Percentiles rank a stretch among this genome's conserved stretches.
Conservation (phyloP, 2,329 filamentous ascomycete genomes). For the Diaporthe citrichinensis region DNA sequence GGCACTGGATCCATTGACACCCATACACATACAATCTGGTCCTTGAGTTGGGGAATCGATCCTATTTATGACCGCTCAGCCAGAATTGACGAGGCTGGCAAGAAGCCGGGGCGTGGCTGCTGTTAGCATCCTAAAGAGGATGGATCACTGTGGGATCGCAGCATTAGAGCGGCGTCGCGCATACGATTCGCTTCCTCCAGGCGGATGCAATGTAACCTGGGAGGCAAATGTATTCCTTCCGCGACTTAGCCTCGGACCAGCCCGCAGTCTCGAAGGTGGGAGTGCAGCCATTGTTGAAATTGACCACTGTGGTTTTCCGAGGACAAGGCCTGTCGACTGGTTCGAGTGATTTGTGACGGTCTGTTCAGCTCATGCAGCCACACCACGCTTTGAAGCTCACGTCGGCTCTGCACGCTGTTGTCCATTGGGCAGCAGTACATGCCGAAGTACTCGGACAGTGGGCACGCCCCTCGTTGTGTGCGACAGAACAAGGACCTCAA, state of each 20-base stretch:
- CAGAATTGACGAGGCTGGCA: conserved; percentile 24
- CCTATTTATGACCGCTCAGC: not conserved
- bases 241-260: conserved; percentile 14
- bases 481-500: too few species aligned
- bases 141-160: conserved; percentile 22
- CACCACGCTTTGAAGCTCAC: not conserved
- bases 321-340: not conserved
- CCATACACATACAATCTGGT: too few species aligned
- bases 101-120: not conserved
- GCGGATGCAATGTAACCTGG: conserved; percentile 11
- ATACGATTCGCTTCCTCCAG: not conserved
- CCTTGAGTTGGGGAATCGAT: not conserved
- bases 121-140: not conserved
- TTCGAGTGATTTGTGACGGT: not conserved
- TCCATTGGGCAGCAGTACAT: conserved; percentile 9
- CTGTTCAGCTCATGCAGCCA: conserved; percentile 10
- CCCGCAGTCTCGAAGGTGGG: conserved; percentile 10
- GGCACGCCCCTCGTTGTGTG: not conserved
- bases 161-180: conserved; percentile 3
- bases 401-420: not conserved
- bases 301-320: too few species aligned
- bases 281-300: not conserved
- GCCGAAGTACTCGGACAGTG: not conserved
- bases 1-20: not conserved
- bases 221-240: not conserved